Conservation (phyloP, 768 basidiomycete species). For the Lentinula aciculospora region DNA sequence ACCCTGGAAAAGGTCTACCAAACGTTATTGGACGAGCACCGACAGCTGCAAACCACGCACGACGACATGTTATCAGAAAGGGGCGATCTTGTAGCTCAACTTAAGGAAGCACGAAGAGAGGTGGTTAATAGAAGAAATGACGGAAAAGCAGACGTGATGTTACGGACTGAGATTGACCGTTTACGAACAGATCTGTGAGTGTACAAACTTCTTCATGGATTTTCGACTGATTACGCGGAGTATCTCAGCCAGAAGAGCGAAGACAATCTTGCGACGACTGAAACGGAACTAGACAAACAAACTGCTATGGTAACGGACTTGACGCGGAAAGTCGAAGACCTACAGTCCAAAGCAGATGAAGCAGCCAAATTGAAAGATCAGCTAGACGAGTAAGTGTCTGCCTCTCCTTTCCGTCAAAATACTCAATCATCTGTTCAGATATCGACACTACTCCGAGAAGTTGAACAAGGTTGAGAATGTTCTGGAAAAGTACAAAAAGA, state of each 20-base stretch:
- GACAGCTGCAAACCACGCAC: slow-evolving; percentile 63
- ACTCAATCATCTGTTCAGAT: slow-evolving; percentile 36
- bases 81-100: slow-evolving; percentile 62
- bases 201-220: not conserved
- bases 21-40: slow-evolving; percentile 68
- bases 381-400: slow-evolving; percentile 76
- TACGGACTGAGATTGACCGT: slow-evolving; percentile 78
- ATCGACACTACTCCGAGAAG: slow-evolving; percentile 88
- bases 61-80: slow-evolving; percentile 78
- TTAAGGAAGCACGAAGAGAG: slow-evolving; percentile 57
- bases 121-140: slow-evolving; percentile 48
- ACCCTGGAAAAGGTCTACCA: slow-evolving; percentile 81
- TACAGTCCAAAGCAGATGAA: slow-evolving; percentile 73
- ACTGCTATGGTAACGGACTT: slow-evolving; percentile 63
- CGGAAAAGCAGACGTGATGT: slow-evolving; percentile 70
- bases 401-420: not conserved
- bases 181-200: slow-evolving; percentile 82
- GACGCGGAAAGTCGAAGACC: slow-evolving; percentile 74
- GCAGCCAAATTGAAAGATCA: slow-evolving; percentile 83
- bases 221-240: slow-evolving; percentile 19
- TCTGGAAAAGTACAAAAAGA: slow-evolving; percentile 98
- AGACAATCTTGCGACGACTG: slow-evolving; percentile 79
- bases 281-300: slow-evolving; percentile 81
- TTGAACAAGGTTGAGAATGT: slow-evolving; percentile 94
- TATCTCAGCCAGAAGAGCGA: slow-evolving; percentile 83